Percentiles rank a stretch among this genome's conserved stretches.
Conservation (phyloP, 2,329 filamentous ascomycete genomes). For the Lasiodiplodia sp. region DNA sequence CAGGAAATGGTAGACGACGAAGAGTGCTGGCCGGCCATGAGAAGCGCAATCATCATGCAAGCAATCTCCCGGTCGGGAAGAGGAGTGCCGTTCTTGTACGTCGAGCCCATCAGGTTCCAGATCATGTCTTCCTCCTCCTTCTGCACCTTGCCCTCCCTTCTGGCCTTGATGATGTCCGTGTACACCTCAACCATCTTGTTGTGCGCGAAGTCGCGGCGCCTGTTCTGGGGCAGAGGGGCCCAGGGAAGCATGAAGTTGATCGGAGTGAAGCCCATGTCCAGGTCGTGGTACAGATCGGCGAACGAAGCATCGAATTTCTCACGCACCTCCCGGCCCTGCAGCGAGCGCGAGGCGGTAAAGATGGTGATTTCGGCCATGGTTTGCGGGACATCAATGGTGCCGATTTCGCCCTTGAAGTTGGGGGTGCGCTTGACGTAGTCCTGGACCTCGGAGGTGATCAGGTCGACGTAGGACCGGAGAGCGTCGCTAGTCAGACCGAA, state of each 20-base stretch:
- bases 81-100: constrained; percentile 80
- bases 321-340: constrained; percentile 85
- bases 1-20: constrained; percentile 84
- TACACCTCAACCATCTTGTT: constrained; percentile 82
- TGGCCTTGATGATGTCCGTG: constrained; percentile 79
- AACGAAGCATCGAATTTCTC: constrained; percentile 81
- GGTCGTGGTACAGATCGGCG: constrained; percentile 83
- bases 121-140: constrained; percentile 77
- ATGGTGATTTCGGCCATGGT: constrained; percentile 87
- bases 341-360: constrained; percentile 84
- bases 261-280: constrained; percentile 88
- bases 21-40: constrained; percentile 92
- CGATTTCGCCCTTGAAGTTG: constrained; percentile 71
- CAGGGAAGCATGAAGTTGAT: constrained; percentile 92
- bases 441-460: constrained; percentile 78
- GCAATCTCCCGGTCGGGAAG: constrained; percentile 87
- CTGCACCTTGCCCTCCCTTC: constrained; percentile 61
- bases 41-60: constrained; percentile 91
- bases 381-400: constrained; percentile 74
- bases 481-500: constrained; percentile 77
- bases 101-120: constrained; percentile 85
- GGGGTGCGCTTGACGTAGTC: constrained; percentile 74
- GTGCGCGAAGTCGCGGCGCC: constrained; percentile 79
- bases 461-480: constrained; percentile 77
- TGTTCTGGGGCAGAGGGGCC: constrained; percentile 88